These are phyloP conservation scores for Kwoniella sp. DNA, from an alignment of 768 basidiomycete genomes.

Conservation along the genomic window DNA sequence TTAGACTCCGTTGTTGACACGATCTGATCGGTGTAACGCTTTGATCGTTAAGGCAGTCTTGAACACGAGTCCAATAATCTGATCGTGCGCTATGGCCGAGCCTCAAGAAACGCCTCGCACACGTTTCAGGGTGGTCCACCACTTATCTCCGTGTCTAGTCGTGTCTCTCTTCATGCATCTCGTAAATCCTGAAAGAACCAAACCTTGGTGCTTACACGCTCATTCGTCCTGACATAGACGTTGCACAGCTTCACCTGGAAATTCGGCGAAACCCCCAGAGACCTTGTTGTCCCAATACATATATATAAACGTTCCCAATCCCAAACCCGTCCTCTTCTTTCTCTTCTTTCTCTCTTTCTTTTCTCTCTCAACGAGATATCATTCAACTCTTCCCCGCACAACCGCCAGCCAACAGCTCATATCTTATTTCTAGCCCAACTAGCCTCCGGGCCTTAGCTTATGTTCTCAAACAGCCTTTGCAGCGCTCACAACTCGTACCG, in stretches of 20 bases:
- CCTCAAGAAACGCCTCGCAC: not conserved
- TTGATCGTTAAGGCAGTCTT: no score
- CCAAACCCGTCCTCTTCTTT: constrained; percentile 4
- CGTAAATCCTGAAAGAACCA: not conserved
- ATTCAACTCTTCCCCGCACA: not conserved
- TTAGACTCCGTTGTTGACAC: constrained; percentile 2
- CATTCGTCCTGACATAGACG: no score
- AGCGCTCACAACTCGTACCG: constrained; percentile 74
- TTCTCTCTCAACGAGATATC: not conserved
- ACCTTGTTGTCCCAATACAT: not conserved
- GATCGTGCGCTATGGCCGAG: not conserved
- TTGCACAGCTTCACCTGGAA: not conserved
- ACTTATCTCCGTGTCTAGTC: not conserved
- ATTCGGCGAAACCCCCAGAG: not conserved
- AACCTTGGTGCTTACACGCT: not conserved
- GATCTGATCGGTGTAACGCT: no score
- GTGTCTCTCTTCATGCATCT: not conserved
- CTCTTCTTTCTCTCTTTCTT: constrained; percentile 18
- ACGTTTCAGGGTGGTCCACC: not conserved
- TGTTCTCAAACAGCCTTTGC: constrained; percentile 94
- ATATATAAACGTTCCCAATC: not conserved
- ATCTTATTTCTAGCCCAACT: not conserved
- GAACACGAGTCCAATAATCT: no score
- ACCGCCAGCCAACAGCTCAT: not conserved
- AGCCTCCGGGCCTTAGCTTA: constrained; percentile 60